A percentile compares a stretch with the other conserved stretches of the same genome.
Conservation (phyloP, 1,139 yeast genomes). For the Yamadazyma taylorii region DNA sequence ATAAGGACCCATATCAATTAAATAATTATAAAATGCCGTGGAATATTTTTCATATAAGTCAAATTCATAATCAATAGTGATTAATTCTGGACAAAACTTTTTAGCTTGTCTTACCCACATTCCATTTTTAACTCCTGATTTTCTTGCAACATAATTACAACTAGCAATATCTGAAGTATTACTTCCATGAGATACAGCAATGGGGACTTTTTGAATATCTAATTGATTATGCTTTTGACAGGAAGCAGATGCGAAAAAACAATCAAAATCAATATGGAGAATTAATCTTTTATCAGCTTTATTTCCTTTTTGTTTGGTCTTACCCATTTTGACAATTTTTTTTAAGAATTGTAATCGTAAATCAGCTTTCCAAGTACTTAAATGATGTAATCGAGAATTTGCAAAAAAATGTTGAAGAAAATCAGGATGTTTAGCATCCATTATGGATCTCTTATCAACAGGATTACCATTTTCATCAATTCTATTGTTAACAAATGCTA, state of each 20-base stretch:
- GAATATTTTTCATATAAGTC: constrained; percentile 60
- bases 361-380: constrained; percentile 84
- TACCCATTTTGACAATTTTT: constrained; percentile 28
- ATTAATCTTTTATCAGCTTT: constrained; percentile 32
- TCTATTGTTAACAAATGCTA: constrained; percentile 4
- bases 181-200: constrained; percentile 85
- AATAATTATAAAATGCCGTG: constrained; percentile 50
- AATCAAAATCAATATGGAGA: constrained; percentile 88
- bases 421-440: constrained; percentile 75
- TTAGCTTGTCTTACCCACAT: constrained; percentile 81
- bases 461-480: constrained; percentile 6
- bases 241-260: constrained; percentile 89
- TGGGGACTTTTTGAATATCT: constrained; percentile 59
- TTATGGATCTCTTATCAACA: constrained; percentile 7
- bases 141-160: constrained; percentile 84
- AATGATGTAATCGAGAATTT: constrained; percentile 82
- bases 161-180: constrained; percentile 79
- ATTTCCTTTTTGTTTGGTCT: constrained; percentile 5
- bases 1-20: constrained; percentile 43
- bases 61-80: constrained; percentile 71
- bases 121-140: constrained; percentile 75
- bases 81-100: constrained; percentile 61
- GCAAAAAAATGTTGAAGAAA: constrained; percentile 72
- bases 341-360: constrained; percentile 60
- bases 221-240: constrained; percentile 56